A percentile compares a stretch with the other conserved stretches of the same genome.
phyloP scores from a whole-genome alignment of 2,329 filamentous ascomycete species.

The Claviceps sp. region DNA sequence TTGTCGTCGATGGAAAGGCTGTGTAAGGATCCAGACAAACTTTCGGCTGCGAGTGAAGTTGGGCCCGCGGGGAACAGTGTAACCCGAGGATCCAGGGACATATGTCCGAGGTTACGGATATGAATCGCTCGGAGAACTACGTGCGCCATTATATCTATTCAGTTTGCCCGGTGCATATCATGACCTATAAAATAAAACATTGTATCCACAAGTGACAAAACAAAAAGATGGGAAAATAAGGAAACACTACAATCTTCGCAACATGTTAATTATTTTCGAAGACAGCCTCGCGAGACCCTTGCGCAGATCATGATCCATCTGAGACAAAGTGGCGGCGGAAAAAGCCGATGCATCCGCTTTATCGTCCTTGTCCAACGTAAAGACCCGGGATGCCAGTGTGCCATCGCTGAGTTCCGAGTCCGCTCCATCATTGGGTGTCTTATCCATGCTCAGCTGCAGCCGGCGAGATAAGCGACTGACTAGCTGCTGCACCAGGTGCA shows the following conservation, averaged over 20 bases:
- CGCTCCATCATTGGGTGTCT: neutral
- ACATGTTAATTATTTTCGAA: neutral
- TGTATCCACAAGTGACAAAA: too few relatives aligned
- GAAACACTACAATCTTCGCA: neutral
- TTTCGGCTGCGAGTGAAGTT: neutral
- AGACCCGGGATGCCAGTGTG: neutral
- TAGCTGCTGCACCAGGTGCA: constrained; percentile 18
- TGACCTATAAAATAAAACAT: neutral
- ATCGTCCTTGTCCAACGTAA: neutral
- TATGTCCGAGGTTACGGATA: too few relatives aligned
- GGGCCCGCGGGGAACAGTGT: too few relatives aligned
- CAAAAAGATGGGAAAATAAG: fast-evolving
- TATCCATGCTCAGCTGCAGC: neutral
- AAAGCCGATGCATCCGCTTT: neutral
- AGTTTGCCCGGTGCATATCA: neutral
- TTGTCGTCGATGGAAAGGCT: constrained; percentile 23
- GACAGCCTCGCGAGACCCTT: neutral
- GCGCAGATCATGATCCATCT: neutral
- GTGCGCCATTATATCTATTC: neutral
- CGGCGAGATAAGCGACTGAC: constrained; percentile 14
- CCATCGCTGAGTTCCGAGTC: neutral
- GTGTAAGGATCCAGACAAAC: constrained; percentile 7
- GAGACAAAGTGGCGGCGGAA: neutral
- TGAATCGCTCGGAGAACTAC: too few relatives aligned
- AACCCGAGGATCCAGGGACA: too few relatives aligned